Evolutionary conservation across 805 yeast genomes (phyloP).

Genomic region (Candida boidinii): DNA sequence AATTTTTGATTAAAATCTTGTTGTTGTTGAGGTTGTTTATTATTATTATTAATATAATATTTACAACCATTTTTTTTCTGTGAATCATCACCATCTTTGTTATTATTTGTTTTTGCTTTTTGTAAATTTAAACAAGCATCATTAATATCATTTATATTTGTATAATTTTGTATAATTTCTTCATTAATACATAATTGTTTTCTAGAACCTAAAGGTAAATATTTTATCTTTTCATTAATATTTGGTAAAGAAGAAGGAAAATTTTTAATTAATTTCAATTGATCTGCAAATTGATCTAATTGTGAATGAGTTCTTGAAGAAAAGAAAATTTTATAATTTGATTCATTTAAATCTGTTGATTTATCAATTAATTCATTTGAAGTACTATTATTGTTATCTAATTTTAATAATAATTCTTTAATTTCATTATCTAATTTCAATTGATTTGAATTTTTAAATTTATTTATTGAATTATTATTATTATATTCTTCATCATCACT

Average conservation of each 20-base stretch:
- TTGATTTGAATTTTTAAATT: slow-evolving; percentile 18
- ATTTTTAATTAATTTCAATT: slow-evolving; percentile 48
- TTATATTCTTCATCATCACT: slow-evolving; percentile 27
- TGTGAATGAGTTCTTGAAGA: slow-evolving; percentile 92
- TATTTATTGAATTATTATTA: slow-evolving; percentile 7
- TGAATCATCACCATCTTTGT: too few relatives aligned
- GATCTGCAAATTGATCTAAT: slow-evolving; percentile 69
- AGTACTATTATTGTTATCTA: slow-evolving; percentile 25
- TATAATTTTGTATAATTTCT: too few relatives aligned
- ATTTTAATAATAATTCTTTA: slow-evolving; percentile 29
- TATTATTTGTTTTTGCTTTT: slow-evolving; percentile 23
- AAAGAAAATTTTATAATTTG: slow-evolving; percentile 48
- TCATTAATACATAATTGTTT: slow-evolving; percentile 78
- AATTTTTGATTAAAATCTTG: slow-evolving; percentile 23
- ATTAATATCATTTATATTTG: slow-evolving; percentile 42
- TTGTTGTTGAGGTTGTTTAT: slow-evolving; percentile 28
- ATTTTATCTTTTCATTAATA: slow-evolving; percentile 48
- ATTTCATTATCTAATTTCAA: slow-evolving; percentile 38
- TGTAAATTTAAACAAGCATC: slow-evolving; percentile 77
- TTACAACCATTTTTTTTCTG: slow-evolving; percentile 27
- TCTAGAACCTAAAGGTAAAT: slow-evolving; percentile 71
- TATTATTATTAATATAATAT: too few relatives aligned
- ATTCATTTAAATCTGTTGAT: slow-evolving; percentile 15
- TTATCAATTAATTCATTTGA: too few relatives aligned
- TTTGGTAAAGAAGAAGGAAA: slow-evolving; percentile 53